phyloP scores from a whole-genome alignment of 2,329 filamentous ascomycete genomes.

The Claviceps pazoutovae region DNA sequence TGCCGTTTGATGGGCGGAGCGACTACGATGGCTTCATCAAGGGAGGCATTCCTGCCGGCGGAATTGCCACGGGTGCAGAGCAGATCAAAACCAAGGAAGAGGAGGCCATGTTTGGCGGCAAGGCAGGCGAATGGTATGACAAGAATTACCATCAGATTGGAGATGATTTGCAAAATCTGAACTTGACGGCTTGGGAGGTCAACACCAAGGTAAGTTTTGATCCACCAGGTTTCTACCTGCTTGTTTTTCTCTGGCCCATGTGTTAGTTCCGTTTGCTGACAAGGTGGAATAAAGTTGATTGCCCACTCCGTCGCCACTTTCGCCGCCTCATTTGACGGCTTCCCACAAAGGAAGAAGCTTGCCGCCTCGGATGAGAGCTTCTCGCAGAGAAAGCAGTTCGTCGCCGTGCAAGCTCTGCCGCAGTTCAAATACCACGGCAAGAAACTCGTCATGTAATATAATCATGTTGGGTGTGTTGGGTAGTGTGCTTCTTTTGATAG shows the following conservation, averaged over 20 bases:
- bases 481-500: too few species aligned
- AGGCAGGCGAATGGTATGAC: slow-evolving; percentile 46
- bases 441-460: slow-evolving; percentile 29
- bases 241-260: too few species aligned
- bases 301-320: slow-evolving; percentile 62
- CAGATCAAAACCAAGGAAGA: slow-evolving; percentile 59
- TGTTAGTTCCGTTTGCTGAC: too few species aligned
- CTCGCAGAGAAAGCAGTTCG: neutral
- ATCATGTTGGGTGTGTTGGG: too few species aligned
- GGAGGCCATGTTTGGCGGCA: slow-evolving; percentile 54
- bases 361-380: slow-evolving; percentile 9
- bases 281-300: slow-evolving; percentile 33
- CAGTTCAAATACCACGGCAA: slow-evolving; percentile 34
- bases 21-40: slow-evolving; percentile 70
- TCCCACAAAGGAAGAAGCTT: slow-evolving; percentile 38
- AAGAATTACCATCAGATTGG: slow-evolving; percentile 49
- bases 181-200: slow-evolving; percentile 44
- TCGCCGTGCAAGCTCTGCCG: neutral
- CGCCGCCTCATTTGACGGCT: slow-evolving; percentile 49
- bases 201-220: slow-evolving; percentile 39
- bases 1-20: slow-evolving; percentile 63
- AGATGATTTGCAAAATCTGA: slow-evolving; percentile 43
- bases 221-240: neutral
- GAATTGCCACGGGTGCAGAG: slow-evolving; percentile 67
- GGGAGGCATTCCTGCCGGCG: slow-evolving; percentile 58